Evolutionary conservation across 163 green algal species (phyloP), one percentile per base, ranked within the genome.

Genomic region (Scenedesmus sp.): DNA sequence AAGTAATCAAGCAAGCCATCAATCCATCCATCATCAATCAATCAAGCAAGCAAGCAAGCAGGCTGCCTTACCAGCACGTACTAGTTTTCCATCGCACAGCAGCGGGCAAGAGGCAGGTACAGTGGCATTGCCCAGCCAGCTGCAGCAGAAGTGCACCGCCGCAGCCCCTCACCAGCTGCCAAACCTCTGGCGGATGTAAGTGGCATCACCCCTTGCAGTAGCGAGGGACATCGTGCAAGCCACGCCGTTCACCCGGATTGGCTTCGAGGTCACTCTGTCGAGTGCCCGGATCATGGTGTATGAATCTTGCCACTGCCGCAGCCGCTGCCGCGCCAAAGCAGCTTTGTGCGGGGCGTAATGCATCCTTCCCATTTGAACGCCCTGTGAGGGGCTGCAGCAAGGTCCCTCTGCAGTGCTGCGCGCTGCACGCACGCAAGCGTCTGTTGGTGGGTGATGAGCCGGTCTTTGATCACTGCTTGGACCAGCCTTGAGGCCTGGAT

Each of bases 251-350:
- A 76, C 65, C 1, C 82, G 53, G 82, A 46, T 76, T 35, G 82
- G 46, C 51, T 26, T 76, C 26, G n/a, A 33, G 3, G 37, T 33
- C 53, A 37, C 46, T 53, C 51, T 46, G 30, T 76, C 82, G 18
- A 73, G 30, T 24, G 82, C 82, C 15, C 20, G n/a, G 16, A 87
- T 46, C 46, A 44, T 42, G 1, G 82, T 87, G 82, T 87, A 87
- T 1, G 20, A 43, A 87, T 76, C n/a, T 35, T 49, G 30, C 46
- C 42, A 51, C 51, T 12, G 13, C 82, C 82, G 49, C 82, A 87
- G 0, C 30, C 7, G 12, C 37, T n/a, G 5, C 82, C 82, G 4
- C 24, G n/a, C 82, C 82, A 87, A 0, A 87, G 0, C 0, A 87
- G 49, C 82, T 87, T 68, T 73, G 82, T 73, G 44, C 40, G 51